These are phyloP conservation scores for Ophiocordyceps camponoti-saundersi DNA, from an alignment of 2,329 filamentous ascomycete species.

Conservation along the genomic window DNA sequence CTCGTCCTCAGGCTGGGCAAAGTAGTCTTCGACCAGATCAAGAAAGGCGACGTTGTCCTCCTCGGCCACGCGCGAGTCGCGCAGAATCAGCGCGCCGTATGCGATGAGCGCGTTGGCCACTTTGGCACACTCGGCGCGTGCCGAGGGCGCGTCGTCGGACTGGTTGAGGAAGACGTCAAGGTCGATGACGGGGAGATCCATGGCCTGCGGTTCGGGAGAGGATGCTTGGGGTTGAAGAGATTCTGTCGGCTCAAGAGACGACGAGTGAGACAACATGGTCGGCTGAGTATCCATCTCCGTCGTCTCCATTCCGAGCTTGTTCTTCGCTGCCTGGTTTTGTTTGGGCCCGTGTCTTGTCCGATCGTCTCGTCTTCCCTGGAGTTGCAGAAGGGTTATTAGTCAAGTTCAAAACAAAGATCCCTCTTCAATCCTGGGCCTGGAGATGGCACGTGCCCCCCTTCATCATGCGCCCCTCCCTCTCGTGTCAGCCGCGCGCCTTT, in stretches of 20 bases:
- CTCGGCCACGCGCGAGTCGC: constrained; percentile 40
- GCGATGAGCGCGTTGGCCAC: constrained; percentile 40
- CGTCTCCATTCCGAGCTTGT: neutral
- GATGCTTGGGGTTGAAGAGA: constrained; percentile 3
- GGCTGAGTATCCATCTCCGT: neutral
- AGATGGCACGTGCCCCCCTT: neutral
- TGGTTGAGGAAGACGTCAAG: constrained; percentile 37
- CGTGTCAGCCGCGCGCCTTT: neutral
- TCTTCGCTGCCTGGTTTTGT: no score
- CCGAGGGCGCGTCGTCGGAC: constrained; percentile 22
- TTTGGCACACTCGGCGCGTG: constrained; percentile 32
- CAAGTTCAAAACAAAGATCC: neutral
- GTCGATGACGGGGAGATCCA: constrained; percentile 44
- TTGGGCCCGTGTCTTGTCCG: neutral
- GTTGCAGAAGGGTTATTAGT: neutral
- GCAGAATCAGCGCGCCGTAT: constrained; percentile 41
- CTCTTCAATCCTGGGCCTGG: neutral
- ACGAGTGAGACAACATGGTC: neutral
- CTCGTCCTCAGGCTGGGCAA: constrained; percentile 32
- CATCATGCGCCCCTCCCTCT: neutral
- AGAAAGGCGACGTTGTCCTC: constrained; percentile 38
- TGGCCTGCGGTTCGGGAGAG: constrained; percentile 15
- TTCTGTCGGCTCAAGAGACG: neutral
- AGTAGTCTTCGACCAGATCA: constrained; percentile 48
- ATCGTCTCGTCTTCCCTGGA: neutral